A percentile compares a stretch with the other conserved stretches of the same genome.
Evolutionary conservation across 129 eudicot species (phyloP).

Genomic region (Ambrosia trifida): DNA sequence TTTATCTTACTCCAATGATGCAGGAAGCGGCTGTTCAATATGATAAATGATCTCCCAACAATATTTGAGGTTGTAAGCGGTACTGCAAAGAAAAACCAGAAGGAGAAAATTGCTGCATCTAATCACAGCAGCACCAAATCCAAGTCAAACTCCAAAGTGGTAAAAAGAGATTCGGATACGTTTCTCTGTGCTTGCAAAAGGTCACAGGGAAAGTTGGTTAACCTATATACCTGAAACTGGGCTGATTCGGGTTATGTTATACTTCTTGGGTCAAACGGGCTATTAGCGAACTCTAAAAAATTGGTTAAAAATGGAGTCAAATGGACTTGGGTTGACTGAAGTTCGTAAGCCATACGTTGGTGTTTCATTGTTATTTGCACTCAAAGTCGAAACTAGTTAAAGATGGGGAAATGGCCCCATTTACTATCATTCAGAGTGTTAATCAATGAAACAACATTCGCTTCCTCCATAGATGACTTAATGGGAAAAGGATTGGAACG

Average conservation of each 20-base stretch:
- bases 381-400: background rate
- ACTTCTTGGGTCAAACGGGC: background rate
- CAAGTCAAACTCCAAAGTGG: conserved; percentile 12
- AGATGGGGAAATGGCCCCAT: background rate
- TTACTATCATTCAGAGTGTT: background rate
- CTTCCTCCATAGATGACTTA: background rate
- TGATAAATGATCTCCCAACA: conserved; percentile 10
- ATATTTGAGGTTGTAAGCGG: conserved; percentile 16
- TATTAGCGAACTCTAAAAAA: background rate
- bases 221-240: background rate
- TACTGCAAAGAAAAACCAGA: conserved; percentile 10
- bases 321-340: background rate
- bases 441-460: background rate
- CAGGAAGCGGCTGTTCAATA: conserved; percentile 2
- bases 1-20: background rate
- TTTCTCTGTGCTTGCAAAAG: background rate
- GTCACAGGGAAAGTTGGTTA: too few species aligned
- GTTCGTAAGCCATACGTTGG: background rate
- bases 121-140: conserved; percentile 12
- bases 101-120: conserved; percentile 1
- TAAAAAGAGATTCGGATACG: background rate
- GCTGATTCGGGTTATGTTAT: background rate
- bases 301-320: background rate
- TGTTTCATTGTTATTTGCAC: background rate
- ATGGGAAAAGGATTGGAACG: background rate